phyloP scores from a whole-genome alignment of 148 eudicot genomes.

The Polygonum maritimum region DNA sequence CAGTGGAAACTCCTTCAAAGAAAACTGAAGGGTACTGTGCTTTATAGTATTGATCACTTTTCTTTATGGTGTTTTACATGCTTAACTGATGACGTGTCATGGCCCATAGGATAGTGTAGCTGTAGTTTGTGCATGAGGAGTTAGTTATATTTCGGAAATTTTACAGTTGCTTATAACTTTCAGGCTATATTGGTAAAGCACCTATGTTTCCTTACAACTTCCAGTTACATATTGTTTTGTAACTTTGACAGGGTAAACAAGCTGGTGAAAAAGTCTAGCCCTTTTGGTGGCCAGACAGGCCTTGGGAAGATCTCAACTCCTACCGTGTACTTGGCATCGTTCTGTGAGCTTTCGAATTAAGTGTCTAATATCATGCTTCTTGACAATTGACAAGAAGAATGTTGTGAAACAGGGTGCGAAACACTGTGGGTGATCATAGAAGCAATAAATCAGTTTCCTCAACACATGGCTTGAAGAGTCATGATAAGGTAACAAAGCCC shows the following conservation, averaged over 20 bases:
- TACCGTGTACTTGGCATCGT: slow-evolving; percentile 31
- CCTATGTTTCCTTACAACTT: neutral
- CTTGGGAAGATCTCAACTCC: slow-evolving; percentile 32
- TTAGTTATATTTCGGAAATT: neutral
- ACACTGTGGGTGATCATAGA: slow-evolving; percentile 27
- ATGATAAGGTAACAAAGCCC: too few species aligned
- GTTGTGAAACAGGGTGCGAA: slow-evolving; percentile 36
- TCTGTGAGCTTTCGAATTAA: neutral
- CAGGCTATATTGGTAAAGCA: neutral
- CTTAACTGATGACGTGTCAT: neutral
- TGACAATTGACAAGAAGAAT: neutral
- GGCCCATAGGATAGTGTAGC: neutral
- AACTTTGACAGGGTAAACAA: slow-evolving; percentile 31
- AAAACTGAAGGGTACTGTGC: slow-evolving; percentile 53
- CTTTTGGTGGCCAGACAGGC: slow-evolving; percentile 41
- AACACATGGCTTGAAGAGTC: slow-evolving; percentile 33
- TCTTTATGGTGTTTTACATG: neutral
- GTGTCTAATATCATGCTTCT: neutral
- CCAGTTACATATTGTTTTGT: neutral
- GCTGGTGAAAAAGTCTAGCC: slow-evolving; percentile 35
- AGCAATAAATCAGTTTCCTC: slow-evolving; percentile 34
- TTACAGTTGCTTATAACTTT: neutral
- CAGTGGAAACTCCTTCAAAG: slow-evolving; percentile 27
- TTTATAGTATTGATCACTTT: neutral
- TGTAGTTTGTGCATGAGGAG: neutral